Percentiles rank a stretch among this genome's conserved stretches.
These are phyloP conservation scores for Aureobasidium zeae DNA, from an alignment of 2,329 filamentous ascomycete genomes.

Conservation along the genomic window DNA sequence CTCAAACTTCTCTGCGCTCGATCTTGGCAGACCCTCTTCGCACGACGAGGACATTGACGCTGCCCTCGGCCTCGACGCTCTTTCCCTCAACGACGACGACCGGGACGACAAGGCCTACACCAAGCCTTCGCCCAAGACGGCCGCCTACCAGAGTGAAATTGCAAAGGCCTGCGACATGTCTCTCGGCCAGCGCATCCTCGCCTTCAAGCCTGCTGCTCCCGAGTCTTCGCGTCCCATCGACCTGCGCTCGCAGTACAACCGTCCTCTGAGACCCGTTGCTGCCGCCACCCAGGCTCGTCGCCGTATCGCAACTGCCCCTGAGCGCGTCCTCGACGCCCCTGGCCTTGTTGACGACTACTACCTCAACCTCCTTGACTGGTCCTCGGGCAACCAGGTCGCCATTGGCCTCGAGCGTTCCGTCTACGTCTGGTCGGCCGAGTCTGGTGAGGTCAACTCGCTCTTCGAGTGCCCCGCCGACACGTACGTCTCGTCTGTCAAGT, in stretches of 20 bases:
- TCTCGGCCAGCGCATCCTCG: conserved; percentile 87
- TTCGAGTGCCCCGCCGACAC: conserved; percentile 83
- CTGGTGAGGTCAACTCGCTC: conserved; percentile 78
- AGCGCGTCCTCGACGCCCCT: conserved; percentile 91
- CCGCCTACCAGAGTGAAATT: conserved; percentile 85
- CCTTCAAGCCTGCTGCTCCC: conserved; percentile 96
- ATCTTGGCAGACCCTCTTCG: conserved; percentile 50
- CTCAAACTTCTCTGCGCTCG: conserved; percentile 48
- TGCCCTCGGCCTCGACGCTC: conserved; percentile 63
- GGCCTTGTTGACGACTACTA: conserved; percentile 98
- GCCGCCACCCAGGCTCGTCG: conserved; percentile 79
- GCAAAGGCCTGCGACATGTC: conserved; percentile 87
- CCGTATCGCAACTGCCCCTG: conserved; percentile 85
- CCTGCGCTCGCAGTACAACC: conserved; percentile 94
- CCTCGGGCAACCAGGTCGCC: conserved; percentile 91
- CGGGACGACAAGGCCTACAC: conserved; percentile 57
- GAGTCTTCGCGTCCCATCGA: conserved; percentile 98
- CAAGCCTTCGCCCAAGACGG: conserved; percentile 75
- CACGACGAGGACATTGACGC: conserved; percentile 56
- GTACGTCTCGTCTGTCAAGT: conserved; percentile 97
- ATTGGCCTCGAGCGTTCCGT: conserved; percentile 95
- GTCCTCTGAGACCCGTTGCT: conserved; percentile 71
- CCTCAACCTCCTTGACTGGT: conserved; percentile 97
- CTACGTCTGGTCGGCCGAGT: conserved; percentile 96
- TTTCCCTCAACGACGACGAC: conserved; percentile 67